Evolutionary conservation across 305 asterid species (phyloP), one percentile per base, ranked within the genome.

Genomic region (Rubia balearica): DNA sequence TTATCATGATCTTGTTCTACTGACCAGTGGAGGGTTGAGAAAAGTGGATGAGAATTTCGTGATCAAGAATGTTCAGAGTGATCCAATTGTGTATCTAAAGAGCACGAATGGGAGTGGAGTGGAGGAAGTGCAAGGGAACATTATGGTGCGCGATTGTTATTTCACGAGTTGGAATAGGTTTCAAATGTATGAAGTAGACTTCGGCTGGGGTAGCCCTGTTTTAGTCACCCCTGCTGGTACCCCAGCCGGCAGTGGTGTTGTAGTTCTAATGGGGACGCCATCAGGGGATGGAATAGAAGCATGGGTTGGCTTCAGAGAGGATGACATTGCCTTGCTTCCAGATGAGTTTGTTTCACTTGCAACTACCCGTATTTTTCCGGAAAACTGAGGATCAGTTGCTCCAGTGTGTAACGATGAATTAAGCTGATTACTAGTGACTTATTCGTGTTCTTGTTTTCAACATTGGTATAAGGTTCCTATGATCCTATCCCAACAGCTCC

Each of bases 151-250:
- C 17, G 68, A 64, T 64, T 64, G 68, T 41, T 64, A 64, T 14
- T 64, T 64, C 6, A 64, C 68, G 5, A 64, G 68, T 5, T 64
- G 68, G 68, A 64, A 64, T 13, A 64, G 68, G 22, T 64, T 64
- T 64, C 68, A 21, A 16, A 8, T 64, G 68, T 64, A 64, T 40
- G 68, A 64, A 40, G 68, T 64, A 51, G 68, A 64, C 30, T 64
- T 64, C 12, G 68, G 68, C 12, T 64, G 68, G 68, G 68, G 68
- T 27, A 64, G 21, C 16, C 68, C 68, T 2, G 27, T 64, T 64
- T 64, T 64, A 17, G 68, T 64, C 30, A 64, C 68, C 51, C 68
- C 68, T 17, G 68, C 68, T 3, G 68, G 68, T 17, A 38, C 49
- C 19, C 68, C 68, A 7, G 68, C 68, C 1, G 68, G 68, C 7